A percentile compares a stretch with the other conserved stretches of the same genome.
Conservation (phyloP, 1,284 basidiomycete genomes). For the Ustilago hordei region DNA sequence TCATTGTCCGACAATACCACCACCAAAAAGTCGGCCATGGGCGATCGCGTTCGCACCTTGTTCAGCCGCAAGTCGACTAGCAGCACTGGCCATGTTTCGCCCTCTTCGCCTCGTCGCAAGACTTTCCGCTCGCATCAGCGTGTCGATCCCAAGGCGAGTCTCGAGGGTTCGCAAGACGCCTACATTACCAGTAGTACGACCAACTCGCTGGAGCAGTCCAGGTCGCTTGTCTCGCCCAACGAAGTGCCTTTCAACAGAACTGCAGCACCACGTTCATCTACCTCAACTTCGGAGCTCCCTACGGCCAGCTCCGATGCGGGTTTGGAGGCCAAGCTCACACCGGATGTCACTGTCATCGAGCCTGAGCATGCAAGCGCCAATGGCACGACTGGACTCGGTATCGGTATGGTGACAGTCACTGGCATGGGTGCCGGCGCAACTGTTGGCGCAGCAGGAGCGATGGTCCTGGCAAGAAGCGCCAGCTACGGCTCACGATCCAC, state of each 20-base stretch:
- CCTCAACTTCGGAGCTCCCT: constrained; percentile 36
- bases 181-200: constrained; percentile 40
- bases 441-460: constrained; percentile 11
- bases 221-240: constrained; percentile 34
- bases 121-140: constrained; percentile 20
- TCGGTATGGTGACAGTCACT: constrained; percentile 13
- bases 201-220: constrained; percentile 38
- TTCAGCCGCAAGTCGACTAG: constrained; percentile 50
- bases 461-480: constrained; percentile 18
- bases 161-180: constrained; percentile 39
- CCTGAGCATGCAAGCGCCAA: background rate
- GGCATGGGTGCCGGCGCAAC: constrained; percentile 2
- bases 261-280: constrained; percentile 35
- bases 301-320: constrained; percentile 16
- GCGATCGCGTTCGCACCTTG: constrained; percentile 47
- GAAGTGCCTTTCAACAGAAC: constrained; percentile 23
- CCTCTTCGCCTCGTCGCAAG: constrained; percentile 25
- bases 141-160: constrained; percentile 32
- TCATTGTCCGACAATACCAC: constrained; percentile 17
- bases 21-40: constrained; percentile 37
- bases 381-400: constrained; percentile 19
- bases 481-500: constrained; percentile 35
- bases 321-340: constrained; percentile 23
- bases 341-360: constrained; percentile 34
- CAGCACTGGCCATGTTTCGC: constrained; percentile 33